Percentiles rank a stretch among this genome's conserved stretches.
Conservation (phyloP, 768 basidiomycete genomes). For the Mycena indigotica region DNA sequence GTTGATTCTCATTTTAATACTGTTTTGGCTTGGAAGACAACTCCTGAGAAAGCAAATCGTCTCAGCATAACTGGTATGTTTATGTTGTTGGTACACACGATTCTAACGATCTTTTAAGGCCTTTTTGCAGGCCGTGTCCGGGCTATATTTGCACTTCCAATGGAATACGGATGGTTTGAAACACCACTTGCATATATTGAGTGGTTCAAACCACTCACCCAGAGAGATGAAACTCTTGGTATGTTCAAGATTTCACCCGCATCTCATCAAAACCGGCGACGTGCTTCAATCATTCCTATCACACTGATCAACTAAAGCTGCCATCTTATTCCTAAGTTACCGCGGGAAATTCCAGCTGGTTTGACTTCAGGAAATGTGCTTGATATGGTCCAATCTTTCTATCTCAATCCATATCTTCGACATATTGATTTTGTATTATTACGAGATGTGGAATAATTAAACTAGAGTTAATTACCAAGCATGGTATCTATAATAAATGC, state of each 20-base stretch:
- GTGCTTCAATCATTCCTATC: background rate
- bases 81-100: background rate
- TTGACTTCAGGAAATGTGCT: background rate
- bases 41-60: background rate
- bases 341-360: background rate
- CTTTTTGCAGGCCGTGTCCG: background rate
- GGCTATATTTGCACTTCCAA: background rate
- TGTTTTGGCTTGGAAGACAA: background rate
- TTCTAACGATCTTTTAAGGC: background rate
- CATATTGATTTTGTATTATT: background rate
- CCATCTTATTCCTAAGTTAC: too few species aligned
- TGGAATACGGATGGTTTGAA: background rate
- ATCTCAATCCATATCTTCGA: background rate
- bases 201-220: background rate
- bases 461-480: background rate
- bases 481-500: too few species aligned
- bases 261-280: background rate
- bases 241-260: background rate
- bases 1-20: slow-evolving; percentile 5
- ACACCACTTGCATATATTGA: background rate
- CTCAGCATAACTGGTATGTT: background rate
- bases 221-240: background rate
- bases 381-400: background rate
- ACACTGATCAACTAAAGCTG: background rate
- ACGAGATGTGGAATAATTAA: background rate